Base-by-base conservation (phyloP, 2,329 filamentous ascomycete species). In the Aspergillus fijiensis region DNA sequence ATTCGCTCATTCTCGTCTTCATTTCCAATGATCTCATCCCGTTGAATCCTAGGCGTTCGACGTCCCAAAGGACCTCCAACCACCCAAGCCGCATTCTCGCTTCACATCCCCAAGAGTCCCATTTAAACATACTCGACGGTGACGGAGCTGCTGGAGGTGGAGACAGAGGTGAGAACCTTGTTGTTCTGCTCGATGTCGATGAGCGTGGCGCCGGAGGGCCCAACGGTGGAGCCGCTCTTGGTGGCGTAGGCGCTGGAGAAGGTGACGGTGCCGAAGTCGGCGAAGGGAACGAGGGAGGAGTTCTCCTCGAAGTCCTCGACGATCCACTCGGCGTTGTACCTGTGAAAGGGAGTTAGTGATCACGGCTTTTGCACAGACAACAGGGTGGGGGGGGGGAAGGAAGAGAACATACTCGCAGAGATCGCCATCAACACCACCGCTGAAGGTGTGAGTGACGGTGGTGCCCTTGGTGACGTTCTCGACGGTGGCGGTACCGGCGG, bases 291-390 rank as follows among this genome's bases (percentile, higher is more conserved):
- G 7, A 81, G 71, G 2, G 71, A 71, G 49, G 63, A 62, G 54
- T 70, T 66, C 10, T 67, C 59, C 55, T 75, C 68, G 57, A 80
- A 83, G 63, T 83, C 82, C 59, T 67, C 65, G 12, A 67, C 61
- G 19, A 87, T 86, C 84, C 84, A 87, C 71, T 87, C 84, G 16
- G 84, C 85, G 58, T 85, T 85, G 64, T 77, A 80, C 72, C 39
- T 45, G 16, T 42, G 14, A 12, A 16, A 42, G 12, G 1, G 39
- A 2, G 5, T n/a, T 19, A 45, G 14, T 45, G 14, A 19, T 19
- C 14, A 19, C 2, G 1, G 2, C 39, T n/a, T n/a, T 16, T 1
- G 16, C 4, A 35, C 12, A 16, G 14, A 16, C 1, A 12, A 10
- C 14, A 42, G 2, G n/a, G 5, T 16, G 39, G 16, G 5, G 5